Conservation (phyloP, 768 basidiomycete species). For the Boletus tomentosulus region DNA sequence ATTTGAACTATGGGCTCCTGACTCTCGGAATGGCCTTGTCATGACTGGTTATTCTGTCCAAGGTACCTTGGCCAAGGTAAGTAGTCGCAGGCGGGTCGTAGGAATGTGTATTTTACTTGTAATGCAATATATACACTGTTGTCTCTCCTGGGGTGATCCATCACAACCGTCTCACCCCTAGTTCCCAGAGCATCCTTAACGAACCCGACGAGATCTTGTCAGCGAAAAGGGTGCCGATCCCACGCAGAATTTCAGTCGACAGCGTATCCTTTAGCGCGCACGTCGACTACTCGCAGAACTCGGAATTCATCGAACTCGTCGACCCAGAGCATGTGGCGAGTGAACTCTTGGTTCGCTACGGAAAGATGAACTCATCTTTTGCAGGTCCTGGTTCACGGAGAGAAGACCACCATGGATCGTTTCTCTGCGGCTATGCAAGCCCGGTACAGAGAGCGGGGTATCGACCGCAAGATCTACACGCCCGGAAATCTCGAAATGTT, state of each 20-base stretch:
- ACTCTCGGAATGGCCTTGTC: slow-evolving; percentile 89
- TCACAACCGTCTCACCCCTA: slow-evolving; percentile 1
- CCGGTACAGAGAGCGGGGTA: slow-evolving; percentile 77
- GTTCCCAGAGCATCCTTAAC: slow-evolving; percentile 75
- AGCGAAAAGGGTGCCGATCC: slow-evolving; percentile 72
- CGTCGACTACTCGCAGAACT: slow-evolving; percentile 94
- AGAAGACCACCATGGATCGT: slow-evolving; percentile 86
- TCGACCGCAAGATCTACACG: slow-evolving; percentile 91
- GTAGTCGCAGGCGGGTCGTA: slow-evolving; percentile 24
- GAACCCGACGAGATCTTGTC: slow-evolving; percentile 87
- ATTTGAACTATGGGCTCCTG: slow-evolving; percentile 92
- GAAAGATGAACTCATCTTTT: background rate
- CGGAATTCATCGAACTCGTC: slow-evolving; percentile 90
- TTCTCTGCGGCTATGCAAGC: slow-evolving; percentile 79
- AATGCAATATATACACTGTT: slow-evolving; percentile 5
- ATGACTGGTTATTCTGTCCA: slow-evolving; percentile 96
- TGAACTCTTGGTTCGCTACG: slow-evolving; percentile 8
- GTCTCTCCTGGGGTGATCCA: slow-evolving; percentile 4
- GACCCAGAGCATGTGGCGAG: slow-evolving; percentile 86
- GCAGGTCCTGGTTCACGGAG: slow-evolving; percentile 91
- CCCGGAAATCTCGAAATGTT: slow-evolving; percentile 89
- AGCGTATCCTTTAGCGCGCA: slow-evolving; percentile 96
- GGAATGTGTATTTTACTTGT: slow-evolving; percentile 18
- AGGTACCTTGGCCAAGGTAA: slow-evolving; percentile 93
- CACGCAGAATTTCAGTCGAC: slow-evolving; percentile 84